Percentiles rank a stretch among this genome's conserved stretches.
Conservation (phyloP, 768 basidiomycete genomes). For the Boletus barrowsii region DNA sequence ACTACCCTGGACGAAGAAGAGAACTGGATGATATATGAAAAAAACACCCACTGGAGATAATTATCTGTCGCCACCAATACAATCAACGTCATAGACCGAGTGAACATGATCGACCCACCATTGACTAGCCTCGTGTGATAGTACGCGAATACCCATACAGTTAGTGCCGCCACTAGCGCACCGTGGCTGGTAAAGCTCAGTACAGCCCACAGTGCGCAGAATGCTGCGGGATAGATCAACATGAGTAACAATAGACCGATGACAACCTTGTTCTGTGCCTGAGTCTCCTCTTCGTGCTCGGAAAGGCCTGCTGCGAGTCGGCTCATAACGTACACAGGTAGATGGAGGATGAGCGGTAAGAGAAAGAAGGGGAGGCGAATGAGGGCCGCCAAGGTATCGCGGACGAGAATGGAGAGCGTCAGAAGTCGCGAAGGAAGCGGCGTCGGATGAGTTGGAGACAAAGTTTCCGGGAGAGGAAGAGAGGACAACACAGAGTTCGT, state of each 20-base stretch:
- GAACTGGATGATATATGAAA: neutral
- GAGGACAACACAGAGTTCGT: constrained; percentile 83
- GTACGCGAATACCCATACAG: constrained; percentile 73
- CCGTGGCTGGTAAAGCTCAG: constrained; percentile 75
- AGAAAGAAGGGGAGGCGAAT: constrained; percentile 86
- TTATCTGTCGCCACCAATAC: constrained; percentile 44
- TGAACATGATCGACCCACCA: constrained; percentile 47
- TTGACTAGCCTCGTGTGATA: constrained; percentile 89
- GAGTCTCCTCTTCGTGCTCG: constrained; percentile 88
- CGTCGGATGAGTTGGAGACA: constrained; percentile 75
- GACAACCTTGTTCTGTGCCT: constrained; percentile 95
- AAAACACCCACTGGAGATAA: constrained; percentile 67
- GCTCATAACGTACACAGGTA: constrained; percentile 83
- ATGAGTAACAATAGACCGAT: constrained; percentile 77
- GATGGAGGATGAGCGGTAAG: constrained; percentile 77
- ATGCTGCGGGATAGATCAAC: constrained; percentile 76
- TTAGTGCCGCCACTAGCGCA: constrained; percentile 61
- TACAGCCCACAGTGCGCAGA: constrained; percentile 83
- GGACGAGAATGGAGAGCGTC: constrained; percentile 74
- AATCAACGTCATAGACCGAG: constrained; percentile 21
- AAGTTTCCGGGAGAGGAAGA: constrained; percentile 76
- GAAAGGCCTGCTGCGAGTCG: constrained; percentile 69
- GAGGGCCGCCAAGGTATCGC: constrained; percentile 69
- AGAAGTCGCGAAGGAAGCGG: constrained; percentile 77
- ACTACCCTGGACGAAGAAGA: constrained; percentile 11